These are phyloP conservation scores for Porogramme epimiltina DNA, from an alignment of 1,284 basidiomycete species.

Conservation along the genomic window DNA sequence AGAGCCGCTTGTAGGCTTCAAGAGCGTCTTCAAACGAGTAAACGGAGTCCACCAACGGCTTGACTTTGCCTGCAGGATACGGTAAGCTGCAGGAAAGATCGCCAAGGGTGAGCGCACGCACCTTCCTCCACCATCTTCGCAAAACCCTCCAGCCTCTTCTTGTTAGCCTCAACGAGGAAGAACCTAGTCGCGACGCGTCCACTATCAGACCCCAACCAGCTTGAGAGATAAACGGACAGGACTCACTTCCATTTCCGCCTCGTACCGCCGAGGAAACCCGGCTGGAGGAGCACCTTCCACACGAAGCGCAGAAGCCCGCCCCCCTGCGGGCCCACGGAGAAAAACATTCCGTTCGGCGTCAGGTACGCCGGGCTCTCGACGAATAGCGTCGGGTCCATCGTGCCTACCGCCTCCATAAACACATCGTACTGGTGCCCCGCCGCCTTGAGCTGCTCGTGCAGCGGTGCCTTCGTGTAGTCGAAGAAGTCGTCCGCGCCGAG, in stretches of 20 bases:
- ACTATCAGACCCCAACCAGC: too few relatives aligned
- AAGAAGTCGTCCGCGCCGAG: constrained; percentile 44
- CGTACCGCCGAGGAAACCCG: constrained; percentile 42
- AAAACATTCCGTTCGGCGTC: constrained; percentile 22
- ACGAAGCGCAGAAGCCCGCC: constrained; percentile 13
- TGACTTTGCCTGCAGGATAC: constrained; percentile 46
- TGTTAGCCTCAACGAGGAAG: constrained; percentile 33
- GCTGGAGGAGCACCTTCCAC: constrained; percentile 32
- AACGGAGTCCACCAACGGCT: constrained; percentile 63
- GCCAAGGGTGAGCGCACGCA: constrained; percentile 23
- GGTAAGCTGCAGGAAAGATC: not conserved
- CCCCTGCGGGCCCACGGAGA: constrained; percentile 26
- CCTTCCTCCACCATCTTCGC: constrained; percentile 45
- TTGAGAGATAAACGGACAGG: constrained; percentile 26
- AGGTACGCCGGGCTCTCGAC: constrained; percentile 25
- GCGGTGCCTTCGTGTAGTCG: constrained; percentile 56
- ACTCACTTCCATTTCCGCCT: not conserved
- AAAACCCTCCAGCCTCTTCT: constrained; percentile 35
- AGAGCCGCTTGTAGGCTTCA: constrained; percentile 62
- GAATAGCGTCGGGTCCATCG: constrained; percentile 26
- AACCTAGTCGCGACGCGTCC: constrained; percentile 16
- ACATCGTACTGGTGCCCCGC: constrained; percentile 39
- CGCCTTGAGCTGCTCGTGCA: constrained; percentile 42
- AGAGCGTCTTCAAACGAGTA: constrained; percentile 56
- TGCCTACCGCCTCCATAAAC: constrained; percentile 44